Evolutionary conservation across 768 basidiomycete genomes (phyloP).

Genomic region (Amylocystis lapponica): DNA sequence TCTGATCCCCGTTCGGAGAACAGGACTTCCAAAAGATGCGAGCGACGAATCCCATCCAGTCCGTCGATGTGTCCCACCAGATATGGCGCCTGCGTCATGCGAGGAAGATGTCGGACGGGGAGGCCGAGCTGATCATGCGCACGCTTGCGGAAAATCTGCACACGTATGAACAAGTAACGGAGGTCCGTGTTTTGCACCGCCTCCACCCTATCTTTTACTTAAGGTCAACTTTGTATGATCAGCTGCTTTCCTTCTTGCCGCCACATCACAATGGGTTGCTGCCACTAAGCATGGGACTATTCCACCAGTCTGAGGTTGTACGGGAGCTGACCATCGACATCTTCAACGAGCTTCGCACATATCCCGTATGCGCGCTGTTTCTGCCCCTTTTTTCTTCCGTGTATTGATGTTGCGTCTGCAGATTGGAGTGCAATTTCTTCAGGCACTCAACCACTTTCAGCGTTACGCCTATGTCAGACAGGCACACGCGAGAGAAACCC

Average conservation of each 20-base stretch:
- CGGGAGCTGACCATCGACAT: constrained; percentile 80
- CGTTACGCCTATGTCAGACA: constrained; percentile 83
- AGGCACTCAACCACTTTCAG: constrained; percentile 83
- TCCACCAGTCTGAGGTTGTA: constrained; percentile 77
- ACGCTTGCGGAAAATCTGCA: constrained; percentile 66
- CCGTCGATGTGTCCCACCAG: constrained; percentile 85
- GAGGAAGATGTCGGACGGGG: constrained; percentile 65
- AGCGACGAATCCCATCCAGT: constrained; percentile 56
- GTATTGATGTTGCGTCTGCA: constrained; percentile 21
- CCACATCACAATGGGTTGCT: constrained; percentile 78
- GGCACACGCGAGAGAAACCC: constrained; percentile 57
- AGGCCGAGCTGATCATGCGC: constrained; percentile 71
- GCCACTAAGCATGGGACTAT: constrained; percentile 83
- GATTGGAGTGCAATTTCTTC: constrained; percentile 76
- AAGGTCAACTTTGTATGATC: neutral
- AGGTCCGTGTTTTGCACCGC: constrained; percentile 49
- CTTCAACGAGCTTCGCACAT: constrained; percentile 70
- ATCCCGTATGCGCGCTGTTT: constrained; percentile 61
- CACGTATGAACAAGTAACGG: constrained; percentile 84
- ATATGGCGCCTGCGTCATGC: constrained; percentile 72
- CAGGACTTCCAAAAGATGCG: constrained; percentile 66
- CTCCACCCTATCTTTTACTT: neutral
- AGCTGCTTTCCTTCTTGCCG: constrained; percentile 80
- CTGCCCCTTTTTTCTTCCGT: constrained; percentile 2
- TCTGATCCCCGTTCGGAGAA: constrained; percentile 5